Conservation (phyloP, 805 yeast species). For the Schizosaccharomyces osmophilus region DNA sequence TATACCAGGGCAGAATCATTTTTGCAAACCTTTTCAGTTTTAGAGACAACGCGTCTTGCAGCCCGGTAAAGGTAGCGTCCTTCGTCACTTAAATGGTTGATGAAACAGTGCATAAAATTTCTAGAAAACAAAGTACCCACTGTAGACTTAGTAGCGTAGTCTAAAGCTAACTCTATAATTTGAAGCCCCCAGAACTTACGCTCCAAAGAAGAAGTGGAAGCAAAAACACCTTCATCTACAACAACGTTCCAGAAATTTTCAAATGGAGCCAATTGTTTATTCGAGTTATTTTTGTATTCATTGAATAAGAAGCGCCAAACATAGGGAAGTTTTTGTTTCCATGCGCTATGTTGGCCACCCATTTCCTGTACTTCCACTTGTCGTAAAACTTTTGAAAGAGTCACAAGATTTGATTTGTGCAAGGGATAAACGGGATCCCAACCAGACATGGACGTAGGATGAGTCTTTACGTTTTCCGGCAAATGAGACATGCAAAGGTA, state of each 20-base stretch:
- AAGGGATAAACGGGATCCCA: conserved; percentile 65
- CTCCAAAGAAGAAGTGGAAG: conserved; percentile 56
- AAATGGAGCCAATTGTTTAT: conserved; percentile 9
- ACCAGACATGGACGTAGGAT: conserved; percentile 8
- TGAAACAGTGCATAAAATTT: conserved; percentile 45
- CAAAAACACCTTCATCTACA: conserved; percentile 59
- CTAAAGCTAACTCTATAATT: conserved; percentile 30
- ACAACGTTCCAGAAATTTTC: conserved; percentile 57
- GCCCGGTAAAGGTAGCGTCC: conserved; percentile 44
- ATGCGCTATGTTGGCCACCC: conserved; percentile 28
- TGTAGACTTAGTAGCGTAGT: conserved; percentile 9
- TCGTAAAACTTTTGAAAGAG: conserved; percentile 34
- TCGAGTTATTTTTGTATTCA: conserved; percentile 15
- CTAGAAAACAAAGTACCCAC: conserved; percentile 11
- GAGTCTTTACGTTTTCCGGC: conserved; percentile 4
- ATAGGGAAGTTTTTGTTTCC: conserved; percentile 55
- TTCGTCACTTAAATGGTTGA: conserved; percentile 48
- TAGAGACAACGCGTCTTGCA: conserved; percentile 24
- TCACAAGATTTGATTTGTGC: conserved; percentile 37
- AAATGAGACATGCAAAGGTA: conserved; percentile 20
- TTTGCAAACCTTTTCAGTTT: conserved; percentile 19
- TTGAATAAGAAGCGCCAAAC: conserved; percentile 43
- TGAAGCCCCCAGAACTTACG: conserved; percentile 72
- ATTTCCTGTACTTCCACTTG: conserved; percentile 12
- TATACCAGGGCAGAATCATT: conserved; percentile 16